phyloP scores from a whole-genome alignment of 345 rosid genomes.

The Melastoma malabathricum region DNA sequence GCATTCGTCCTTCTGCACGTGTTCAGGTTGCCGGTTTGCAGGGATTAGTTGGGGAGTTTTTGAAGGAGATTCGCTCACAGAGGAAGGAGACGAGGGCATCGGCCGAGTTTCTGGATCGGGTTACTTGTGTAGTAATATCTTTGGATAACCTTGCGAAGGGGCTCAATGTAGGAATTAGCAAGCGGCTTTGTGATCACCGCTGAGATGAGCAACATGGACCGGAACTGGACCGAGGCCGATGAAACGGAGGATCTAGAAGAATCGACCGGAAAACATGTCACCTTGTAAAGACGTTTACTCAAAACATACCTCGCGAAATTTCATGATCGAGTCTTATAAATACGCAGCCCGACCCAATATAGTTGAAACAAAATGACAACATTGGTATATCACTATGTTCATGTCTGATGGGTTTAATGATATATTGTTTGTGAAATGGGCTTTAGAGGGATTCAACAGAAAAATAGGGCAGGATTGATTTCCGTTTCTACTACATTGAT shows the following conservation, averaged over 20 bases:
- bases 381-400: too few relatives aligned
- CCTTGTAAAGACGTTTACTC: background rate
- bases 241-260: slow-evolving; percentile 20
- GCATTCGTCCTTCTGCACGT: slow-evolving; percentile 13
- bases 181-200: slow-evolving; percentile 6
- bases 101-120: slow-evolving; percentile 29
- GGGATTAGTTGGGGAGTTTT: slow-evolving; percentile 21
- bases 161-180: slow-evolving; percentile 4
- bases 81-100: slow-evolving; percentile 12
- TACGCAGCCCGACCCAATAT: too few relatives aligned
- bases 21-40: slow-evolving; percentile 28
- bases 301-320: too few relatives aligned
- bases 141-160: slow-evolving; percentile 32
- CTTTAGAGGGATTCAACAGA: too few relatives aligned
- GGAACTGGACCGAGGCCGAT: slow-evolving; percentile 19
- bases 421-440: too few relatives aligned
- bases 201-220: slow-evolving; percentile 17
- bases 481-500: too few relatives aligned
- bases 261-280: slow-evolving; percentile 1
- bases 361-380: too few relatives aligned
- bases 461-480: too few relatives aligned
- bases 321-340: too few relatives aligned
- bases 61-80: slow-evolving; percentile 24
- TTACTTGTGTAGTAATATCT: slow-evolving; percentile 26
- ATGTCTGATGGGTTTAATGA: too few relatives aligned